These are phyloP conservation scores for Chrysophaeum taylorii DNA, from an alignment of 352 stramenopile genomes.

Conservation along the genomic window DNA sequence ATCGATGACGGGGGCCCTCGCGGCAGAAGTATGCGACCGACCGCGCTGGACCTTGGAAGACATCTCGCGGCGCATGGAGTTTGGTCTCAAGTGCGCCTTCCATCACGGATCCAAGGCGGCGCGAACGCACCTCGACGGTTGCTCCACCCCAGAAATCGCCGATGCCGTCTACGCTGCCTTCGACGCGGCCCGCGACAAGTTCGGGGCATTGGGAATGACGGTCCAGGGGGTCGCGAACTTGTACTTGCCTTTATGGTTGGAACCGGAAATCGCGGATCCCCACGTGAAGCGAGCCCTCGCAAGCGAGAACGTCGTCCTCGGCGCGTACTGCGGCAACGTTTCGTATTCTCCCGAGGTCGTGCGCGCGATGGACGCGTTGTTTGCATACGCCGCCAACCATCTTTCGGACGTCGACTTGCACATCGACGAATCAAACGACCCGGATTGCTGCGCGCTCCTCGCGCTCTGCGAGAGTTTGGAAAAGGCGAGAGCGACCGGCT, in stretches of 20 bases:
- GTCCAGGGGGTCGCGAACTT: constrained; percentile 18
- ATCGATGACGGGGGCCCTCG: no score
- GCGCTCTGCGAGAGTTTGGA: neutral
- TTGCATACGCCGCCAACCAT: neutral
- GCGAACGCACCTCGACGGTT: no score
- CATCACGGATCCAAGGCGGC: no score
- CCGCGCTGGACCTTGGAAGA: no score
- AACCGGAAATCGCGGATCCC: neutral
- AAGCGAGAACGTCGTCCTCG: constrained; percentile 8
- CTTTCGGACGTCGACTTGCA: constrained; percentile 10
- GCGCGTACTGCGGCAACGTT: neutral
- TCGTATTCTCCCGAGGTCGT: neutral
- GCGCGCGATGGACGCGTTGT: constrained; percentile 10
- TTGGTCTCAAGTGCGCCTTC: no score
- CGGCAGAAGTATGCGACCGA: no score
- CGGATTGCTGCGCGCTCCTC: constrained; percentile 4
- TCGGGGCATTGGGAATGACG: no score
- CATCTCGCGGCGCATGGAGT: no score
- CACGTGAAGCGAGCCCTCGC: neutral
- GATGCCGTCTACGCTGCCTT: no score
- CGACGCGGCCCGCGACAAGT: no score
- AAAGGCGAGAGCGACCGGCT: neutral
- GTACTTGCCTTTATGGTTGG: neutral
- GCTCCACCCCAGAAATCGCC: no score
- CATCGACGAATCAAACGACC: constrained; percentile 16